Percentiles rank a stretch among this genome's conserved stretches.
phyloP scores from a whole-genome alignment of 768 basidiomycete genomes.

The Tulasnella sp. region DNA sequence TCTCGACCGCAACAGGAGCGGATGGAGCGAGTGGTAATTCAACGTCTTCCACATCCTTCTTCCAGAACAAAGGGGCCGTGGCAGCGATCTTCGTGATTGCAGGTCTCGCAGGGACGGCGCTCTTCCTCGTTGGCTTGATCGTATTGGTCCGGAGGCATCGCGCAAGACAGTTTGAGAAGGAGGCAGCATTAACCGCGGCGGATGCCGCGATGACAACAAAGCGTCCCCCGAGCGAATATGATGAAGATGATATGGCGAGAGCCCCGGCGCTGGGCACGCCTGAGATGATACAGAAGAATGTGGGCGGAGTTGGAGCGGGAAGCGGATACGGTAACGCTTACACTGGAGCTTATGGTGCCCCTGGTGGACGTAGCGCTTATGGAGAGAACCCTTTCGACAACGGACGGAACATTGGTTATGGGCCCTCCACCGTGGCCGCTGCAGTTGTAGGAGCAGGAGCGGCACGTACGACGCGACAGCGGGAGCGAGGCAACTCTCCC shows the following conservation, averaged over 20 bases:
- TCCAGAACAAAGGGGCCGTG: conserved; percentile 59
- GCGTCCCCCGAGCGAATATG: background rate
- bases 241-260: background rate
- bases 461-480: background rate
- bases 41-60: conserved; percentile 32
- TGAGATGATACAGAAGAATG: too few species aligned
- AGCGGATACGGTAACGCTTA: too few species aligned
- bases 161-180: conserved; percentile 54
- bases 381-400: too few species aligned
- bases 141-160: conserved; percentile 52
- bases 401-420: too few species aligned
- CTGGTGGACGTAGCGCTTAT: too few species aligned
- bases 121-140: conserved; percentile 40
- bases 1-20: background rate
- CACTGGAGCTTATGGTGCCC: background rate
- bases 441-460: background rate
- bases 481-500: background rate
- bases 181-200: conserved; percentile 58
- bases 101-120: conserved; percentile 44
- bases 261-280: too few species aligned
- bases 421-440: background rate
- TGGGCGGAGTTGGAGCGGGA: background rate
- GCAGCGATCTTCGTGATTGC: conserved; percentile 62
- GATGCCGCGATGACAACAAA: conserved; percentile 36
- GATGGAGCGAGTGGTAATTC: background rate